These are phyloP conservation scores for Aphanomyces invadans DNA, from an alignment of 352 stramenopile genomes.

Conservation along the genomic window DNA sequence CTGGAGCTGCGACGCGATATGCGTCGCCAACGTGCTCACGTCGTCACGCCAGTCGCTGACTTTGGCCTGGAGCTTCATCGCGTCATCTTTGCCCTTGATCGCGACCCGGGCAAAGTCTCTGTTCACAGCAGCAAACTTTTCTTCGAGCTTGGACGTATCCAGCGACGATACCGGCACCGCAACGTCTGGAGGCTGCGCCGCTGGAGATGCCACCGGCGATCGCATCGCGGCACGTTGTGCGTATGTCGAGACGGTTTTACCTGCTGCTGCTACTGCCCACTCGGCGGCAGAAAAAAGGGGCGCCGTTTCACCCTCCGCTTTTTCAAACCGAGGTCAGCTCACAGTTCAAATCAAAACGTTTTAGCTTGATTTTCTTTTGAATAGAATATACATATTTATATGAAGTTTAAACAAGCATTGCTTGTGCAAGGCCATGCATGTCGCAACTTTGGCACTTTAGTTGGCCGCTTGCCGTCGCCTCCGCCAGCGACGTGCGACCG, in stretches of 20 bases:
- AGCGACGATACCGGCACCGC: background rate
- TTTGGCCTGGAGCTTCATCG: constrained; percentile 4
- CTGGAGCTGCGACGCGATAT: constrained; percentile 67
- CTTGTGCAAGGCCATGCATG: too few relatives aligned
- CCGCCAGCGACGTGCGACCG: too few relatives aligned
- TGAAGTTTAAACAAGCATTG: too few relatives aligned
- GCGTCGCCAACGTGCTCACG: constrained; percentile 54
- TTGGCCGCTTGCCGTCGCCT: too few relatives aligned
- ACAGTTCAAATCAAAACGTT: too few relatives aligned
- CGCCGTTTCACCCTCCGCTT: background rate
- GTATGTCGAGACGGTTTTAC: background rate
- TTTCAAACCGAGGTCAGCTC: background rate
- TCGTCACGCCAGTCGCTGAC: constrained; percentile 60
- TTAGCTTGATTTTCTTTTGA: too few relatives aligned
- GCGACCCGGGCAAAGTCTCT: background rate
- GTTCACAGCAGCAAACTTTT: background rate
- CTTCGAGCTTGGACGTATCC: background rate
- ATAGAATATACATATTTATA: too few relatives aligned
- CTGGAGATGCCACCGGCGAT: background rate
- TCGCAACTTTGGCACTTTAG: too few relatives aligned
- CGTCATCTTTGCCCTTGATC: constrained; percentile 7
- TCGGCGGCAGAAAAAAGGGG: background rate
- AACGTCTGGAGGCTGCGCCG: background rate
- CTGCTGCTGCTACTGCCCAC: too few relatives aligned
- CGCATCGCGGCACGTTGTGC: background rate